A percentile compares a stretch with the other conserved stretches of the same genome.
Conservation (phyloP, 345 rosid species). For the Corchorus capsularis region DNA sequence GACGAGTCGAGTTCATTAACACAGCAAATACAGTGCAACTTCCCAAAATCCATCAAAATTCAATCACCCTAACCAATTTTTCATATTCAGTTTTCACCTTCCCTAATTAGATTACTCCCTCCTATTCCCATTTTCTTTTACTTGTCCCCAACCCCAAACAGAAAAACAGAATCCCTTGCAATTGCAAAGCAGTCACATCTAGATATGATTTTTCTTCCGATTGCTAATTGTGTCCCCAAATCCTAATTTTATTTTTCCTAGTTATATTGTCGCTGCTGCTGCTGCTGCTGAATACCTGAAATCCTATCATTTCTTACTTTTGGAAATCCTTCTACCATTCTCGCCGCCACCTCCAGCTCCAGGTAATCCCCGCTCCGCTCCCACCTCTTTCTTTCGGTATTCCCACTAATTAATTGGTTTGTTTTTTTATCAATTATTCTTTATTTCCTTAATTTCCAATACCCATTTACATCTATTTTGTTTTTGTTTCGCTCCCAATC, state of each 20-base stretch:
- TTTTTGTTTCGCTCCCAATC: not conserved
- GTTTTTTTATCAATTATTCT: no score
- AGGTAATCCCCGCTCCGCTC: not conserved
- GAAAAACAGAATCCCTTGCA: no score
- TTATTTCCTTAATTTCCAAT: not conserved
- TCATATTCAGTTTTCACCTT: not conserved
- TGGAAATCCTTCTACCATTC: not conserved
- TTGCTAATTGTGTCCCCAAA: not conserved
- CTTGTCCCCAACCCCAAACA: no score
- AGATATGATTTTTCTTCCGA: not conserved
- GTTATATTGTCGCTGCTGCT: not conserved
- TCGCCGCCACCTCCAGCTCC: not conserved
- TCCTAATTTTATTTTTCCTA: not conserved
- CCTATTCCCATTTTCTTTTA: not conserved
- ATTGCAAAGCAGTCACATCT: no score
- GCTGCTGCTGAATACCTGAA: not conserved
- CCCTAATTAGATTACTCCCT: not conserved
- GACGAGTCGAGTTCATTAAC: not conserved
- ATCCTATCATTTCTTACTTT: not conserved
- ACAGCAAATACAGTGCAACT: not conserved
- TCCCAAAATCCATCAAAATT: slow-evolving; percentile 7
- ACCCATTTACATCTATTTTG: not conserved
- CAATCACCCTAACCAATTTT: not conserved
- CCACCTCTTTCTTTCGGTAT: not conserved
- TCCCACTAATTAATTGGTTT: not conserved